Base-by-base conservation (phyloP, 208 protist genomes). In the Trichomonas tenax region DNA sequence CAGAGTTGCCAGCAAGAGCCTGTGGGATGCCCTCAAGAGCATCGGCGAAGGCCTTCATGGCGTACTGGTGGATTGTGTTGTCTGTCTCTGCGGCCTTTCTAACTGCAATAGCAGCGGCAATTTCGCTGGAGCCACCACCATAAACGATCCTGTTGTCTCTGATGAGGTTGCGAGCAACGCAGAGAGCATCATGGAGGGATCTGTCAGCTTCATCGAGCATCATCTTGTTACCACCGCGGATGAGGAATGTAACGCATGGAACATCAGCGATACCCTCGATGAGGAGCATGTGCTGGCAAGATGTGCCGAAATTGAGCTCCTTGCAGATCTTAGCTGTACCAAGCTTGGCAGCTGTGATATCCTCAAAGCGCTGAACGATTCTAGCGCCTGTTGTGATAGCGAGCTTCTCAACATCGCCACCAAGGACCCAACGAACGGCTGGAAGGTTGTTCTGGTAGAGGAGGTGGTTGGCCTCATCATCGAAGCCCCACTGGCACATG, bases 391-490 rank as follows among this genome's bases (percentile, higher is more conserved):
- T 99, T 31, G 99, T 99, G 97, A 99, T 99, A 82, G 99, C 99
- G 96, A 99, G 98, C 96, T 99, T 98, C 96, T 99, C 99, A 72
- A 99, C 97, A 97, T 99, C 99, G n/a, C 99, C 98, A 96, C 99
- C 99, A 96, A 99, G 99, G 36, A 99, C 99, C 99, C 99, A 99
- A 95, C 99, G 98, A 31, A 99, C 98, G 14, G 99, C 99, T n/a
- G 99, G 99, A 44, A 99, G 98, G n/a, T 99, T 96, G 97, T 99
- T 99, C 96, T 99, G 98, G 96, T 99, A 98, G 8, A 99, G 98
- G n/a, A 99, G 98, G 97, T 99, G 99, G 97, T 99, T 99, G n/a
- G 99, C 99, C 97, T 99, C 99, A 97, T 99, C 99, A 97, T 99
- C 99, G 97, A 99, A 99, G 96, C 99, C 99, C 99, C 99, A 99